Percentiles rank a stretch among this genome's conserved stretches.
Evolutionary conservation across 176 grass and related monocot species (phyloP).

Genomic region (Aegilops umbellulata): DNA sequence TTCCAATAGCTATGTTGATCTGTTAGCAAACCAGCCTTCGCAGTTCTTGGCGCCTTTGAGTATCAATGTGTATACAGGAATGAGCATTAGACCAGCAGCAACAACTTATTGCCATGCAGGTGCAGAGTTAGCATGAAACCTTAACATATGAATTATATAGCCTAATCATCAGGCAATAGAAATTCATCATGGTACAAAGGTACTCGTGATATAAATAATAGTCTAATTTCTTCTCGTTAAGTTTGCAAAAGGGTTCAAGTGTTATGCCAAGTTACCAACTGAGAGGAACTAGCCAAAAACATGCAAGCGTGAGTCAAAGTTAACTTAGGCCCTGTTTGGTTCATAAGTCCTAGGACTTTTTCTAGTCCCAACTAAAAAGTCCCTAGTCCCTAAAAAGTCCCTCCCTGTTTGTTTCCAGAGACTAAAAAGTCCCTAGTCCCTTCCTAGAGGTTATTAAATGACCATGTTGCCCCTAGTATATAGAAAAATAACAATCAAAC

Average conservation of each 20-base stretch:
- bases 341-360: too few species aligned
- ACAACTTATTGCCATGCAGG: background rate
- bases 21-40: constrained; percentile 65
- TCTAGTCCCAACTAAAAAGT: too few species aligned
- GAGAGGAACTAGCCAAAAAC: constrained; percentile 3
- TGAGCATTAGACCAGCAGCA: constrained; percentile 31
- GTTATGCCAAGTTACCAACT: background rate
- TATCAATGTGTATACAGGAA: constrained; percentile 20
- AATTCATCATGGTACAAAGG: constrained; percentile 2
- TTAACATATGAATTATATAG: background rate
- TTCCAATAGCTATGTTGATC: constrained; percentile 77
- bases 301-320: background rate
- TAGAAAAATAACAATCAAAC: too few species aligned
- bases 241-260: background rate
- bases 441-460: too few species aligned
- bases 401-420: too few species aligned
- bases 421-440: too few species aligned
- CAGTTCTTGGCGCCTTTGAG: constrained; percentile 73
- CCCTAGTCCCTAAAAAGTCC: too few species aligned
- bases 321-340: too few species aligned
- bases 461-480: too few species aligned
- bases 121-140: background rate
- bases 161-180: background rate
- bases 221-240: background rate
- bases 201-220: constrained; percentile 1